Evolutionary conservation across 2,329 filamentous ascomycete species (phyloP).

Genomic region (Leptodontidium sp.): DNA sequence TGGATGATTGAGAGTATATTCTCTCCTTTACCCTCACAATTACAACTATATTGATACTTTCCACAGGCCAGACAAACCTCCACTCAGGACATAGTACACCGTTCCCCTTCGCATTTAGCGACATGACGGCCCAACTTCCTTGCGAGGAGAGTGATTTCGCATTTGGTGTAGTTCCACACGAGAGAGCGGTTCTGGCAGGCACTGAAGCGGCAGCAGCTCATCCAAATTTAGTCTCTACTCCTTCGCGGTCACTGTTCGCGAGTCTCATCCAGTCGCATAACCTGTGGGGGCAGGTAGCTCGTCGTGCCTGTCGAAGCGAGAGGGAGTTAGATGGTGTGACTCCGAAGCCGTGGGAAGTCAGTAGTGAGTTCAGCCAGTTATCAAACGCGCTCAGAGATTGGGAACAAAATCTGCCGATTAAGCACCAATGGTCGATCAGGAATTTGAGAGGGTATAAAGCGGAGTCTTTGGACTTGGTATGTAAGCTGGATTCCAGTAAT

Average conservation of each 20-base stretch:
- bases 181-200: slow-evolving; percentile 47
- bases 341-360: slow-evolving; percentile 40
- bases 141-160: slow-evolving; percentile 51
- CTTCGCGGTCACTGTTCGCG: slow-evolving; percentile 49
- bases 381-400: slow-evolving; percentile 39
- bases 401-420: slow-evolving; percentile 45
- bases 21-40: background rate
- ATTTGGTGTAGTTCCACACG: slow-evolving; percentile 45
- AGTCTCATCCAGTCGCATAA: slow-evolving; percentile 50
- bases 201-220: slow-evolving; percentile 45
- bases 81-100: slow-evolving; percentile 49
- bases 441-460: slow-evolving; percentile 50
- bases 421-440: slow-evolving; percentile 49
- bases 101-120: slow-evolving; percentile 46
- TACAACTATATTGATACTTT: background rate
- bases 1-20: slow-evolving; percentile 48
- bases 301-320: slow-evolving; percentile 39
- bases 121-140: slow-evolving; percentile 50
- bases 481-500: background rate
- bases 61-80: slow-evolving; percentile 47
- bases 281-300: slow-evolving; percentile 50
- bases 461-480: slow-evolving; percentile 47
- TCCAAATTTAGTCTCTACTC: slow-evolving; percentile 39
- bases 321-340: slow-evolving; percentile 25
- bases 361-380: slow-evolving; percentile 43